These are phyloP conservation scores for Mangifera indica DNA, from an alignment of 345 rosid species.

Conservation along the genomic window DNA sequence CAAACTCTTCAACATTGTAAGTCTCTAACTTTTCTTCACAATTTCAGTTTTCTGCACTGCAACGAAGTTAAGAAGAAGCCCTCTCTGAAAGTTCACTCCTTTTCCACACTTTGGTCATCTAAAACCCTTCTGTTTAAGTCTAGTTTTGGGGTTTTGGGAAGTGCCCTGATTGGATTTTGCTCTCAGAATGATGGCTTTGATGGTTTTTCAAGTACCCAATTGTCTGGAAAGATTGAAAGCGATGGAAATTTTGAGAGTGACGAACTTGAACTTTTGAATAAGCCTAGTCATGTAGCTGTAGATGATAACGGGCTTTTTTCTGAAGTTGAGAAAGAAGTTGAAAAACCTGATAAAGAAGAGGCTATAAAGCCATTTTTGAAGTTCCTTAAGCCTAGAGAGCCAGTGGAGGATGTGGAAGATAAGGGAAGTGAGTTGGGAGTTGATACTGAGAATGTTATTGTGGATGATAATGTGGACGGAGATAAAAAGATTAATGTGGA, in stretches of 20 bases:
- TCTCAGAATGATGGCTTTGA: conserved; percentile 36
- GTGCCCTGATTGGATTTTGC: conserved; percentile 33
- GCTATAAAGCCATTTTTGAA: conserved; percentile 78
- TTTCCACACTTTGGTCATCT: conserved; percentile 11
- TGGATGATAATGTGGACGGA: conserved; percentile 26
- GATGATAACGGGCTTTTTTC: conserved; percentile 24
- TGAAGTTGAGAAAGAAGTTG: conserved; percentile 32
- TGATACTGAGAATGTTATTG: conserved; percentile 21
- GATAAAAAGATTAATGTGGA: conserved; percentile 49
- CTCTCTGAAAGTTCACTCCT: conserved; percentile 22
- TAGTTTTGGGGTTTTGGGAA: no score
- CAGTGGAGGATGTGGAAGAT: conserved; percentile 30
- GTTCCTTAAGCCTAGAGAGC: conserved; percentile 58
- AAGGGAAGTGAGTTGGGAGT: conserved; percentile 29
- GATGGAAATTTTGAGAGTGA: conserved; percentile 33
- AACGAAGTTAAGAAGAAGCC: neutral
- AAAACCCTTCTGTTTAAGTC: neutral
- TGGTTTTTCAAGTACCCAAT: conserved; percentile 33
- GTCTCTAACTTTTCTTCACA: conserved; percentile 32
- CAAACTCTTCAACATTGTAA: conserved; percentile 50
- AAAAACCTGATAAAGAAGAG: conserved; percentile 46
- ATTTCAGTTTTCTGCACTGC: conserved; percentile 17
- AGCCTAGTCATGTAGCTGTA: conserved; percentile 51
- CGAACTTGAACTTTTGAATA: conserved; percentile 64
- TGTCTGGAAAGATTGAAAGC: conserved; percentile 31